Evolutionary conservation across 2,329 filamentous ascomycete species (phyloP).

Genomic region (Colletotrichum limetticola): DNA sequence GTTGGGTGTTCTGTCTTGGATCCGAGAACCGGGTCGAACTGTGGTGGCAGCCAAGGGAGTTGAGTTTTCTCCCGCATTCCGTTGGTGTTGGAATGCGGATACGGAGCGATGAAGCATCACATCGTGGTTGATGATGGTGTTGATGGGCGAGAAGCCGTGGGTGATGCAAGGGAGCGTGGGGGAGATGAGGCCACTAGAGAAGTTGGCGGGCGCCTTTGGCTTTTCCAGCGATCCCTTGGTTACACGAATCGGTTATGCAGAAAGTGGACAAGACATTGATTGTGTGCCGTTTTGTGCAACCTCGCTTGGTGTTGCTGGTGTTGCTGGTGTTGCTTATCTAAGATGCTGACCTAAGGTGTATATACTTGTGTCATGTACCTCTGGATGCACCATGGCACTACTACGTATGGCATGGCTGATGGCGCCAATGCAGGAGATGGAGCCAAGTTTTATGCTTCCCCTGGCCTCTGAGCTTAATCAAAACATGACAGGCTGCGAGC

Average conservation of each 20-base stretch:
- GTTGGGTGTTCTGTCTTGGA: not conserved
- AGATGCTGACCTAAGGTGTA: not conserved
- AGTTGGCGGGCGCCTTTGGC: not conserved
- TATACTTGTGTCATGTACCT: too few species aligned
- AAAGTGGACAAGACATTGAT: not conserved
- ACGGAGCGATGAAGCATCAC: not conserved
- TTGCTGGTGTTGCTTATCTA: too few species aligned
- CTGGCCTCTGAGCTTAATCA: conserved; percentile 9
- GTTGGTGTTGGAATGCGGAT: not conserved
- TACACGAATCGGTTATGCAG: not conserved
- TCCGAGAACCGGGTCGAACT: not conserved
- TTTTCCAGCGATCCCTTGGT: not conserved
- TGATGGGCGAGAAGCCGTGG: not conserved
- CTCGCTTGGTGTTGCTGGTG: too few species aligned
- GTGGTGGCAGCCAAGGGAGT: not conserved
- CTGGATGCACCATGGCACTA: too few species aligned
- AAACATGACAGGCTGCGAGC: not conserved
- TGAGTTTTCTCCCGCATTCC: not conserved
- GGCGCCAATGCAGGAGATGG: not conserved
- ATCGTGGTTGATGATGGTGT: not conserved
- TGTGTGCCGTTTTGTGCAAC: too few species aligned
- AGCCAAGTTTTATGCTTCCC: not conserved
- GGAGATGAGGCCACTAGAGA: not conserved
- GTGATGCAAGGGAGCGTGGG: not conserved
- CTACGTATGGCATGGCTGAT: too few species aligned